Evolutionary conservation across 169 alveolate genomes (phyloP), one percentile per base, ranked within the genome.

Genomic region (Cryptosporidium xiaoi): DNA sequence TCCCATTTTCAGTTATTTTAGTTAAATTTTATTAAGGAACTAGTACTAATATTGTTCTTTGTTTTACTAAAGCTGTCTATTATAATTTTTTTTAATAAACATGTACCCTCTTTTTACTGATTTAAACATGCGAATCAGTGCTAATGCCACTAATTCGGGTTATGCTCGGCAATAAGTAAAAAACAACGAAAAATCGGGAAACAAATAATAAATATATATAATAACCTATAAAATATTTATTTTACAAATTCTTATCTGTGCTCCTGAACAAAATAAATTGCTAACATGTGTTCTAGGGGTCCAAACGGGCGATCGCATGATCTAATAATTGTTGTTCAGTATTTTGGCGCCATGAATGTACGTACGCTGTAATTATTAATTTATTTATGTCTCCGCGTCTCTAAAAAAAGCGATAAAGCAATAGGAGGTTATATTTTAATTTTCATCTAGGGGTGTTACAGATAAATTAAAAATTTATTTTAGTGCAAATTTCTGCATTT

Each of bases 331-430:
- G 40, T 53, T 69, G 66, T 33, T 55, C 51, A 48, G 16, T 29
- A 16, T 51, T 36, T 20, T 69, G 67, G 83, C 83, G 83, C 83
- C 83, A 69, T 56, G 0, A 16, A 5, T 24, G 66, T 69, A 69
- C 83, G 83, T 69, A 64, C 56, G 56, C 56, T 66, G 51, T 4
- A 24, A 56, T 51, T 51, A 44, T n/a, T 53, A 27, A 51, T n/a
- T 20, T 33, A 40, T 10, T 3, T 56, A 51, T 77, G 87, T 77
- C 87, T 77, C 77, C 31, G 87, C 71, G 87, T 77, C 87, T 77
- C 87, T 31, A 77, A 24, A 58, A 40, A 40, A 40, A 40, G 48
- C 10, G 48, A 69, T 29, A 18, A 18, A 34, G 4, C 6, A 5
- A 20, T 46, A 20, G 6, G 27, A 48, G 27, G 82, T 55, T 66